Percentiles rank a stretch among this genome's conserved stretches.
Conservation (phyloP, 1,284 basidiomycete genomes). For the Paramarasmius palmivorus region DNA sequence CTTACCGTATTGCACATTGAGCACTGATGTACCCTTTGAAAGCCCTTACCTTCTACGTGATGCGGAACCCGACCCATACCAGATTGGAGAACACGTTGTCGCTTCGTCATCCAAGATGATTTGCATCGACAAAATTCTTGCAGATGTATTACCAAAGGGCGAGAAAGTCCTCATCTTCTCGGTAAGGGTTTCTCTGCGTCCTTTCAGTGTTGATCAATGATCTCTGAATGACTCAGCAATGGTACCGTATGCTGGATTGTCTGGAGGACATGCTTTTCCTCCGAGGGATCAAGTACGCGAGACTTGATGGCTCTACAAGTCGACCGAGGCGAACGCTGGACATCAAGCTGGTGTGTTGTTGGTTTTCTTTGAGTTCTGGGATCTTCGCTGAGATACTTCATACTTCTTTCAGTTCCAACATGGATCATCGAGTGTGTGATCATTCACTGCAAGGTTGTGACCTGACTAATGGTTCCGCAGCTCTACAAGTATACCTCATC, state of each 20-base stretch:
- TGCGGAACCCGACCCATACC: conserved; percentile 51
- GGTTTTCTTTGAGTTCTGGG: background rate
- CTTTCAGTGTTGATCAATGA: too few species aligned
- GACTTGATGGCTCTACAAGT: conserved; percentile 68
- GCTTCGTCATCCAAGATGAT: conserved; percentile 71
- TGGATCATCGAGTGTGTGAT: conserved; percentile 48
- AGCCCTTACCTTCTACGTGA: conserved; percentile 55
- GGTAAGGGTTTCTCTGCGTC: conserved; percentile 41
- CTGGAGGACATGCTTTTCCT: conserved; percentile 82
- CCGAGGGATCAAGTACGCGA: conserved; percentile 72
- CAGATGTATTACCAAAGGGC: conserved; percentile 73
- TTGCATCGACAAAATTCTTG: conserved; percentile 77
- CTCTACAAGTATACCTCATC: conserved; percentile 80
- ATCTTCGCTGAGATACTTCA: conserved; percentile 2
- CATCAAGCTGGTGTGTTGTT: conserved; percentile 48
- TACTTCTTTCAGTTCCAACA: conserved; percentile 50
- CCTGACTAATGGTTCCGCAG: conserved; percentile 41
- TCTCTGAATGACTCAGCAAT: conserved; percentile 3
- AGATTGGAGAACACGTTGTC: conserved; percentile 56
- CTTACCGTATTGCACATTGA: background rate
- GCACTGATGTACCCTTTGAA: background rate
- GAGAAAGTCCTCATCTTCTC: conserved; percentile 86
- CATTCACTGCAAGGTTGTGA: background rate
- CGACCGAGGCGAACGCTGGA: conserved; percentile 56
- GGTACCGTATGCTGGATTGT: conserved; percentile 76